These are phyloP conservation scores for Austroboletus niveus DNA, from an alignment of 1,284 basidiomycete species.

Conservation along the genomic window DNA sequence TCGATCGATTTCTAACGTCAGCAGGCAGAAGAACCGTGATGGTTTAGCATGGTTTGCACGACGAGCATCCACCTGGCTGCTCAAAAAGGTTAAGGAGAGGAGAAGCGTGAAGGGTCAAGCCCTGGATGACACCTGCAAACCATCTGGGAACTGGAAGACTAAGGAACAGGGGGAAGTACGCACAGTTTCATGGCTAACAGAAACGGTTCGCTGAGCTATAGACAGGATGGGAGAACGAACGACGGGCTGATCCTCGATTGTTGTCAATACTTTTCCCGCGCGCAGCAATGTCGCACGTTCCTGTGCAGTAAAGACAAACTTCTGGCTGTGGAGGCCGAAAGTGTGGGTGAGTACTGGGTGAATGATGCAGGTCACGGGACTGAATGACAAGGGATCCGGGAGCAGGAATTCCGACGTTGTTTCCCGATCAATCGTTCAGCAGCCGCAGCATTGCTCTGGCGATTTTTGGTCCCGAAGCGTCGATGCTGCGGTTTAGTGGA, in stretches of 20 bases:
- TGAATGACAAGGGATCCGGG: slow-evolving; percentile 14
- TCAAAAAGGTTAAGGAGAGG: slow-evolving; percentile 60
- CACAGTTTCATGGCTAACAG: not conserved
- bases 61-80: slow-evolving; percentile 67
- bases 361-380: not conserved
- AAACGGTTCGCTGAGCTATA: slow-evolving; percentile 2
- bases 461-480: slow-evolving; percentile 39
- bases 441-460: slow-evolving; percentile 43
- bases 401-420: slow-evolving; percentile 31
- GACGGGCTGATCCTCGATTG: slow-evolving; percentile 73
- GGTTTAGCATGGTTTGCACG: slow-evolving; percentile 65
- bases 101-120: slow-evolving; percentile 63
- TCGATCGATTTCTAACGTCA: slow-evolving; percentile 4
- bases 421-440: slow-evolving; percentile 28
- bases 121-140: slow-evolving; percentile 60
- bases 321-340: slow-evolving; percentile 53
- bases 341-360: slow-evolving; percentile 41
- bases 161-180: slow-evolving; percentile 45
- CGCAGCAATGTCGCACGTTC: slow-evolving; percentile 39
- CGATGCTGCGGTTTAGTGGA: slow-evolving; percentile 35
- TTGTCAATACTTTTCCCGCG: slow-evolving; percentile 51
- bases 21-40: slow-evolving; percentile 63
- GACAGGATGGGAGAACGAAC: slow-evolving; percentile 44
- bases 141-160: slow-evolving; percentile 56
- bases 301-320: slow-evolving; percentile 68